phyloP scores from a whole-genome alignment of 371 early-diverging fungal genomes.

The Rhizopus sp. region DNA sequence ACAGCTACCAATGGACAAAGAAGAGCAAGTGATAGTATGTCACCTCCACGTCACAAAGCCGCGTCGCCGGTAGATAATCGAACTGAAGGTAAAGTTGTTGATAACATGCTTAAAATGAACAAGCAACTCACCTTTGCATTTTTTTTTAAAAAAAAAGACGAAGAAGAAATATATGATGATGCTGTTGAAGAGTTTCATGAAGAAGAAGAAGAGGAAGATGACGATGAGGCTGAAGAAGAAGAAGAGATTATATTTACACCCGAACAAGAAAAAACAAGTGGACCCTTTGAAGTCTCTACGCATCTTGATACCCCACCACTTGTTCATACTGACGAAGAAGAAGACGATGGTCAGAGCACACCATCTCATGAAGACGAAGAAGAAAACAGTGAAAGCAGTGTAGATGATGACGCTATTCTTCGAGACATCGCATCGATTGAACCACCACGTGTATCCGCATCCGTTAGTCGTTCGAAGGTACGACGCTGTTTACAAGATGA shows the following conservation, averaged over 20 bases:
- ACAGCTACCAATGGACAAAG: not conserved
- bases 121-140: not conserved
- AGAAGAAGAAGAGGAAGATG: conserved; percentile 31
- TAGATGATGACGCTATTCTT: conserved; percentile 45
- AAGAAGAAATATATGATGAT: conserved; percentile 22
- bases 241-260: conserved; percentile 45
- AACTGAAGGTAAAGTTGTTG: not conserved
- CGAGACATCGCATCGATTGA: conserved; percentile 34
- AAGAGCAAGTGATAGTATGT: conserved; percentile 4
- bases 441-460: conserved; percentile 38
- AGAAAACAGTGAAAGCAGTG: conserved; percentile 40
- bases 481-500: not conserved
- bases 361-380: conserved; percentile 32
- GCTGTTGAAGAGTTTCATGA: conserved; percentile 19
- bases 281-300: conserved; percentile 34
- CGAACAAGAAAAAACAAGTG: conserved; percentile 35
- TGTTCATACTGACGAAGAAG: conserved; percentile 13
- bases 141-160: conserved; percentile 1
- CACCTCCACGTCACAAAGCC: not conserved
- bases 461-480: conserved; percentile 38
- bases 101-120: too few species aligned
- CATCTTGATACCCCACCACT: conserved; percentile 15
- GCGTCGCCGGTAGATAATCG: not conserved
- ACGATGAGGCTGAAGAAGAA: conserved; percentile 38
- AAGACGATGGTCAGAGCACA: conserved; percentile 29